Conservation (phyloP, 2,329 filamentous ascomycete genomes). For the Nemania serpens region DNA sequence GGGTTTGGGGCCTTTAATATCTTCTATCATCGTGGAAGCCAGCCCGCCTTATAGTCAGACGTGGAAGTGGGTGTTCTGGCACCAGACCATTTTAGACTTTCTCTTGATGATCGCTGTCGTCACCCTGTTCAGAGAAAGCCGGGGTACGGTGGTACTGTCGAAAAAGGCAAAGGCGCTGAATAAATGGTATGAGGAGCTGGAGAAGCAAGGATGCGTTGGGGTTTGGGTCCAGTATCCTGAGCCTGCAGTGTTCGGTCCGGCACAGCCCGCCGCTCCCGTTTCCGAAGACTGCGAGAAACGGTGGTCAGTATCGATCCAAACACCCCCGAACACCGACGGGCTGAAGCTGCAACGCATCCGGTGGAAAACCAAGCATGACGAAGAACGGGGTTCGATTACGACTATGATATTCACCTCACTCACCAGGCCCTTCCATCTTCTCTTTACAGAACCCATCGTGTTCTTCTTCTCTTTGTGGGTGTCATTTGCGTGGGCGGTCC, state of each 20-base stretch:
- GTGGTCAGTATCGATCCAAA: background rate
- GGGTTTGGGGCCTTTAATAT: constrained; percentile 75
- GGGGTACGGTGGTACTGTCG: constrained; percentile 78
- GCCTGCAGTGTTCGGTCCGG: constrained; percentile 14
- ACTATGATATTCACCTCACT: constrained; percentile 76
- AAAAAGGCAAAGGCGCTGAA: constrained; percentile 77
- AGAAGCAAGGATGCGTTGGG: constrained; percentile 63
- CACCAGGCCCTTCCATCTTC: constrained; percentile 76
- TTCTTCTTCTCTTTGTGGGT: constrained; percentile 92
- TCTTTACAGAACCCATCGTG: constrained; percentile 77
- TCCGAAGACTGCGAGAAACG: constrained; percentile 27
- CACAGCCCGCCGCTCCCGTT: background rate
- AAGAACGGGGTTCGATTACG: constrained; percentile 69
- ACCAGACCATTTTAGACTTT: constrained; percentile 74
- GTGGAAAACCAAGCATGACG: constrained; percentile 80
- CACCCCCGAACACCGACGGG: background rate
- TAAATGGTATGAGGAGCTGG: constrained; percentile 75
- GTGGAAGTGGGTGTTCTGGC: constrained; percentile 91
- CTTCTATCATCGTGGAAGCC: constrained; percentile 69
- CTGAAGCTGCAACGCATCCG: constrained; percentile 61
- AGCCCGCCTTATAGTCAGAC: constrained; percentile 46
- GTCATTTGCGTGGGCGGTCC: constrained; percentile 84
- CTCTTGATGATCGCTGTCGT: constrained; percentile 67
- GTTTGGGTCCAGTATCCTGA: constrained; percentile 44
- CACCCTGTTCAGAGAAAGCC: constrained; percentile 78